Percentiles rank a stretch among this genome's conserved stretches.
Conservation (phyloP, 768 basidiomycete species). For the Coprinopsis cinerea region DNA sequence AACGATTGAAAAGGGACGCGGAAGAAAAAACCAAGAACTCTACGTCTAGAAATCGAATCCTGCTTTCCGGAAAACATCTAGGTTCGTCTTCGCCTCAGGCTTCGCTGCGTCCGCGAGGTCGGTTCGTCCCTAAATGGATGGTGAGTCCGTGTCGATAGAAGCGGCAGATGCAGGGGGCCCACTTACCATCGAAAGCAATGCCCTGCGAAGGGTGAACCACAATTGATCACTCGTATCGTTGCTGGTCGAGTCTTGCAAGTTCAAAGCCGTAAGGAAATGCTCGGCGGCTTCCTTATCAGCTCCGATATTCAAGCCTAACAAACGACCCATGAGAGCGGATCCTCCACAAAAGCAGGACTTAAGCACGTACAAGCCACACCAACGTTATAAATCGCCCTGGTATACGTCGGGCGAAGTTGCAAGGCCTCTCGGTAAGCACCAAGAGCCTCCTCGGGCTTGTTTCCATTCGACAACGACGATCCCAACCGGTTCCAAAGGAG, state of each 20-base stretch:
- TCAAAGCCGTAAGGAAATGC: conserved; percentile 84
- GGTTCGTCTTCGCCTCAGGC: conserved; percentile 50
- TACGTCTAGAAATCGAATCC: conserved; percentile 80
- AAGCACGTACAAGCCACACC: conserved; percentile 85
- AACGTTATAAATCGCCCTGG: conserved; percentile 95
- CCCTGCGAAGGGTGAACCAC: conserved; percentile 84
- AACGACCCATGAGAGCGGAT: conserved; percentile 8
- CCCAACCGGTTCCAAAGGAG: conserved; percentile 94
- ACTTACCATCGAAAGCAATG: conserved; percentile 75
- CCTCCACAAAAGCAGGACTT: conserved; percentile 1
- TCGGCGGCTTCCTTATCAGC: conserved; percentile 94
- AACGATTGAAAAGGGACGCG: background rate
- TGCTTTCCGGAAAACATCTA: conserved; percentile 71
- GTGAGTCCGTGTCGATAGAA: conserved; percentile 6
- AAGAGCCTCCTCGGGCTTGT: conserved; percentile 88
- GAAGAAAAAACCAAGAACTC: background rate
- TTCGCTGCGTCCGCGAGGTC: conserved; percentile 79
- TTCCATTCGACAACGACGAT: conserved; percentile 91
- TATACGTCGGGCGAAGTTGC: conserved; percentile 88
- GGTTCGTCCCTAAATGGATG: conserved; percentile 51
- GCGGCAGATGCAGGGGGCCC: background rate
- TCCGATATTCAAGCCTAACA: conserved; percentile 87
- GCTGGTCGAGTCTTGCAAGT: conserved; percentile 65
- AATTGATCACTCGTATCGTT: conserved; percentile 77
- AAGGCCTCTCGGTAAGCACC: conserved; percentile 89